These are phyloP conservation scores for Podosphaera leucotricha DNA, from an alignment of 2,329 filamentous ascomycete genomes.

Conservation along the genomic window DNA sequence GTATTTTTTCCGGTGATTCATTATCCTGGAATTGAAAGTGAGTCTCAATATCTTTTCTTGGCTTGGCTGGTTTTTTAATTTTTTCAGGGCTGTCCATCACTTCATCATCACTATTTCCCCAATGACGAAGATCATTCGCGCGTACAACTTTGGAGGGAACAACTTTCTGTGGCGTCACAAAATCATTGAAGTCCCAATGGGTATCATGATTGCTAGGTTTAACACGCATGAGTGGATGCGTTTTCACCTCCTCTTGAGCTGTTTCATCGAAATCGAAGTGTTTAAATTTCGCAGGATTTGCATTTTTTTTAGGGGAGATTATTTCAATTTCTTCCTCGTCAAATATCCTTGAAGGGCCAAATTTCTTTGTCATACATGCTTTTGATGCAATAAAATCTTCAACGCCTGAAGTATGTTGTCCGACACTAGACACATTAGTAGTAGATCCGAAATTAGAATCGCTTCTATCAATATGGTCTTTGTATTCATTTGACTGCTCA, in stretches of 20 bases:
- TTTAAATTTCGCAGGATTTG: slow-evolving; percentile 56
- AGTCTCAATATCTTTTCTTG: slow-evolving; percentile 54
- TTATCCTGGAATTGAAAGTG: slow-evolving; percentile 76
- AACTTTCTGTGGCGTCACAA: slow-evolving; percentile 56
- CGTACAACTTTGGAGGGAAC: slow-evolving; percentile 34
- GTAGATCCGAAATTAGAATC: too few species aligned
- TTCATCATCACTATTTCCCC: slow-evolving; percentile 47
- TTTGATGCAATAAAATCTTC: slow-evolving; percentile 21
- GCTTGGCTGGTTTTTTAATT: slow-evolving; percentile 34
- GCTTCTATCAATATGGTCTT: too few species aligned
- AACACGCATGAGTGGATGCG: slow-evolving; percentile 10
- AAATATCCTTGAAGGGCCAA: slow-evolving; percentile 38
- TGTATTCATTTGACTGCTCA: too few species aligned
- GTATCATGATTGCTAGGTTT: slow-evolving; percentile 40
- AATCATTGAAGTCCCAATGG: slow-evolving; percentile 78
- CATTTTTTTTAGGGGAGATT: slow-evolving; percentile 24
- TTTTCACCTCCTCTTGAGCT: slow-evolving; percentile 17
- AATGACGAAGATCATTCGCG: slow-evolving; percentile 51
- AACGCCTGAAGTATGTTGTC: background rate
- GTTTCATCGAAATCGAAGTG: slow-evolving; percentile 66
- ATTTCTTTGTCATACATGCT: slow-evolving; percentile 34
- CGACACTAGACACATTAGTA: too few species aligned
- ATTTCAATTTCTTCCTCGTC: slow-evolving; percentile 22
- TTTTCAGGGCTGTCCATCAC: slow-evolving; percentile 32
- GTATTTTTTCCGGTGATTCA: slow-evolving; percentile 30